Percentiles rank a stretch among this genome's conserved stretches.
Conservation (phyloP, 768 basidiomycete genomes). For the Trametes cingulata region DNA sequence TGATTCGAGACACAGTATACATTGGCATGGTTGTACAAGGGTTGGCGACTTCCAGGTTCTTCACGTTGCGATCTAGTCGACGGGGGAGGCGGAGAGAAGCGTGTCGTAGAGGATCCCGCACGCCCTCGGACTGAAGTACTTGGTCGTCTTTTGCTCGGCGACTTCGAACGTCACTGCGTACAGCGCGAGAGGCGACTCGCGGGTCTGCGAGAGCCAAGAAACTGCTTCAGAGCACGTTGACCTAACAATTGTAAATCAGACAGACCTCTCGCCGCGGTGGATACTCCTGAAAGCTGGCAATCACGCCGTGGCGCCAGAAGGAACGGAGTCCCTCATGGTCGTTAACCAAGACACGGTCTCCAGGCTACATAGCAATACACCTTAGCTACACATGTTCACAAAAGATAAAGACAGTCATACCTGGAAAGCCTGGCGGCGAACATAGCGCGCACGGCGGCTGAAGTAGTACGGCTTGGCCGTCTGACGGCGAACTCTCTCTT, state of each 20-base stretch:
- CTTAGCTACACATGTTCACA: neutral
- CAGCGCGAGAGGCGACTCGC: too few relatives aligned
- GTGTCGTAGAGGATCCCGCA: neutral
- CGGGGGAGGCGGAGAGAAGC: neutral
- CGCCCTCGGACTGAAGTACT: neutral
- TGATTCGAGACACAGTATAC: too few relatives aligned
- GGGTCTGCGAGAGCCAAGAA: neutral
- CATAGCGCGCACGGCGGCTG: neutral
- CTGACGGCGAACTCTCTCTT: neutral
- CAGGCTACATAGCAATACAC: neutral
- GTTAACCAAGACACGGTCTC: neutral
- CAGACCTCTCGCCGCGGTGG: neutral
- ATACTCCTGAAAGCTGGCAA: neutral
- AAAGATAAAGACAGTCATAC: neutral
- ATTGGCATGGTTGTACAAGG: too few relatives aligned
- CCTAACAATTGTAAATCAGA: neutral
- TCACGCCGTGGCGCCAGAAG: neutral
- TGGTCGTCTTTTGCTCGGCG: neutral
- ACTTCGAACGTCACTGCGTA: neutral
- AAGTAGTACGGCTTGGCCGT: neutral
- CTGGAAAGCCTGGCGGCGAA: neutral
- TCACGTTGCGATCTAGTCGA: neutral
- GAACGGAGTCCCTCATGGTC: neutral
- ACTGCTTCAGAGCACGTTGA: neutral
- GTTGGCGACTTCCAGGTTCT: too few relatives aligned